Conservation (phyloP, 73 alveolate species). For the Stentor coeruleus region DNA sequence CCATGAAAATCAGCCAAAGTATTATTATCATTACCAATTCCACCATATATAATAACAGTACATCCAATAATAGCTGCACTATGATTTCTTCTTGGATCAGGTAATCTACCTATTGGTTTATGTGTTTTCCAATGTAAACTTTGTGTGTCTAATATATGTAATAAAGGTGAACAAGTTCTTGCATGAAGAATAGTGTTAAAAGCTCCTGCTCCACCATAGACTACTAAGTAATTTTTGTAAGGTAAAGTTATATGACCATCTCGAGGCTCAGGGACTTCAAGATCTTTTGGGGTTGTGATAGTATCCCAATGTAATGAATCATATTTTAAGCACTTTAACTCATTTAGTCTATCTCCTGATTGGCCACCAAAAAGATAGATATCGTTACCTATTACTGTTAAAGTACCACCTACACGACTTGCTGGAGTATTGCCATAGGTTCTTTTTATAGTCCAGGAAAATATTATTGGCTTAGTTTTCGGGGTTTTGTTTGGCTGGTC, state of each 20-base stretch:
- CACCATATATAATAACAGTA: neutral
- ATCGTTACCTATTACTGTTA: neutral
- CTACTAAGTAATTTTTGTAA: no score
- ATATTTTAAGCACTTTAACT: neutral
- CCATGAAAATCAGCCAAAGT: neutral
- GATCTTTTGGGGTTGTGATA: neutral
- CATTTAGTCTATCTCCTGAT: neutral
- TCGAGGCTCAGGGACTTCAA: no score
- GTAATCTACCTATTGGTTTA: no score
- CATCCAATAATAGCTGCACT: no score
- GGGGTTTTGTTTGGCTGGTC: neutral
- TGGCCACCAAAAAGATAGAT: conserved; percentile 21
- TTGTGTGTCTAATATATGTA: no score
- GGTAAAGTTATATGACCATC: no score
- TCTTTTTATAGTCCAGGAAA: neutral
- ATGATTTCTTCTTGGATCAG: no score
- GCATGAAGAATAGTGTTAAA: no score
- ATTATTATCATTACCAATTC: neutral
- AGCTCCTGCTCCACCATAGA: no score
- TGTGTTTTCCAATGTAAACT: no score
- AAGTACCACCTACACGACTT: conserved; percentile 14
- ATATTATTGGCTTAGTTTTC: neutral
- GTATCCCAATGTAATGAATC: neutral
- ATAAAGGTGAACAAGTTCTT: no score
- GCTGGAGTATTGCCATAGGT: neutral